A percentile compares a stretch with the other conserved stretches of the same genome.
phyloP scores from a whole-genome alignment of 2,329 filamentous ascomycete genomes.

The Chaetomiaceae sp. region DNA sequence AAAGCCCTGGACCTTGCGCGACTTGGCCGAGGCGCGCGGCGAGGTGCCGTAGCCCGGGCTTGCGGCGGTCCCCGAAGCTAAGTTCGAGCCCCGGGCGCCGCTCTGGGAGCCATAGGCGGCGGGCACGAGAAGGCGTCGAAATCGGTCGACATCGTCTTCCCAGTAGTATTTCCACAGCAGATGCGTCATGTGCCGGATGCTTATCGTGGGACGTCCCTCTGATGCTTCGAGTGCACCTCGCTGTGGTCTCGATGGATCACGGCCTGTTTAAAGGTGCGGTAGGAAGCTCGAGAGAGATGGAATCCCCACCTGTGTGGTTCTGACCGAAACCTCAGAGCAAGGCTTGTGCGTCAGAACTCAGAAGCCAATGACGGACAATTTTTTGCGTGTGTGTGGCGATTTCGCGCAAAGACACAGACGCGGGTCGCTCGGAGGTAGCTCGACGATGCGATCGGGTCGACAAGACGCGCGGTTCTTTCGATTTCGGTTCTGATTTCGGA shows the following conservation, averaged over 20 bases:
- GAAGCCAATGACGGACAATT: constrained; percentile 15
- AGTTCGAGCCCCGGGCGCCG: constrained; percentile 48
- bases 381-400: constrained; percentile 22
- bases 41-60: constrained; percentile 42
- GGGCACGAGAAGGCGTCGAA: constrained; percentile 80
- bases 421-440: constrained; percentile 14
- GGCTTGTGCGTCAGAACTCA: constrained; percentile 12
- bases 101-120: constrained; percentile 55
- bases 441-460: not conserved
- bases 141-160: constrained; percentile 95
- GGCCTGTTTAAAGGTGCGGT: constrained; percentile 82
- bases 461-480: not conserved
- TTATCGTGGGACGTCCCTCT: constrained; percentile 48
- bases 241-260: constrained; percentile 79
- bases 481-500: not conserved
- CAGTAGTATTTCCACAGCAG: constrained; percentile 95
- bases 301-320: constrained; percentile 20
- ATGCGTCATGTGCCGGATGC: constrained; percentile 64
- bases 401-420: constrained; percentile 15
- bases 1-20: constrained; percentile 49
- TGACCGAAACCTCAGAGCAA: constrained; percentile 7
- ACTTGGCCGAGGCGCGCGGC: constrained; percentile 45
- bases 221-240: constrained; percentile 61
- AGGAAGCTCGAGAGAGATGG: constrained; percentile 33
- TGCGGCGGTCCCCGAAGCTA: constrained; percentile 35